Base-by-base conservation (phyloP, 2,329 filamentous ascomycete species). In the Ophiostoma perfectum region DNA sequence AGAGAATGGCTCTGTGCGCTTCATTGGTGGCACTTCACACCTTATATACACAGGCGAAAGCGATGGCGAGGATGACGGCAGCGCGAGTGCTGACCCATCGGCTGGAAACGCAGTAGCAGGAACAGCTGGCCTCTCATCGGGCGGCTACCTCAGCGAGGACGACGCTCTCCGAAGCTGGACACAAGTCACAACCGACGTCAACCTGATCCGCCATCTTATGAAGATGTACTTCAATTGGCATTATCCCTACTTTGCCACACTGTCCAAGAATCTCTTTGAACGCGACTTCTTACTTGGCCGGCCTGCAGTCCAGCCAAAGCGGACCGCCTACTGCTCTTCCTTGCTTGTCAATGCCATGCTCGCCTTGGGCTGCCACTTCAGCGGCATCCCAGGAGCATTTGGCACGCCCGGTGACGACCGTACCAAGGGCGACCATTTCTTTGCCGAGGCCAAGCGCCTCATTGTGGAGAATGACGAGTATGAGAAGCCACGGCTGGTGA, bases 161-260 rank as follows among this genome's bases (percentile, higher is more conserved):
- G 86, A 94, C 70, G 88, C 92, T 4, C 83, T 95, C 67, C 88
- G 87, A 27, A 93, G 90, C 67, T 99, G 95, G 95, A 96, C 94
- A 0, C 86, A 83, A 16, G 92, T 97, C 63, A 97, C 92, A 1
- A 83, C 87, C 66, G 92, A 97, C 76, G 83, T 88, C 38, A 86
- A 90, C 67, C 82, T 97, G 63, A 88, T 97, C 73, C 85, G 88
- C 16, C 94, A 97, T 77, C 86, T 99, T 18, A 87, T 99, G 76
- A 94, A 93, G 75, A 93, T 98, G 91, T 99, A 99, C 79, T 98
- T 98, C 79, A 92, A 89, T 74, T 98, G 94, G 90, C 95, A 98
- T 78, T 98, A 98, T 78, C 89, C 93, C 18, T 98, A 95, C 79
- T 99, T 98, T 77, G 94, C 93, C 4, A 95, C 91, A 0, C 81